Base-by-base conservation (phyloP, 148 eudicot species). In the Salicornia ramosissima region DNA sequence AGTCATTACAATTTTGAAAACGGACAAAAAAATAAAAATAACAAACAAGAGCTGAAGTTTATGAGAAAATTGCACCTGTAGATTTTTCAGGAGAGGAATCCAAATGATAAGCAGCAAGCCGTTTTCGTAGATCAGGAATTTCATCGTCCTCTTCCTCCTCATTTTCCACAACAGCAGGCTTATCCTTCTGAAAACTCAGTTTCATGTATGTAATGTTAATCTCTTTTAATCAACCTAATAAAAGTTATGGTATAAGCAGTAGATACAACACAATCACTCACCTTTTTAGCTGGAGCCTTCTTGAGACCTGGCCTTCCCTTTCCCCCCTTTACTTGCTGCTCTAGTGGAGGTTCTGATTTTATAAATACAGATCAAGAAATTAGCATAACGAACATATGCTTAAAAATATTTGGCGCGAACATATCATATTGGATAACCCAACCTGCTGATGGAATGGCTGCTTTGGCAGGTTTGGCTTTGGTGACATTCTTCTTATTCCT, bases 41-140 rank as follows among this genome's bases (percentile, higher is more conserved):
- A 8, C 5, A 36, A 36, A 36, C 40, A 36, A 36, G 40, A 36
- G 4, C 8, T 36, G 1, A 58, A 33, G 39, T 9, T 2, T 9
- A 39, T 5, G 40, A 40, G 40, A n/a, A 42, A 6, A 63, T 22
- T 39, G 12, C 15, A 93, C 98, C 90, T 42, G 87, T 88, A 3
- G 96, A 75, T 43, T 62, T 87, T 56, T 87, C 97, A 54, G 96
- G 91, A 67, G 93, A 89, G 30, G 95, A 90, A 30, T 83, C 87
- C 28, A 90, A 73, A 68, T 88, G 84, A 76, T 90, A 83, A 54
- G 88, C 90, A 45, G 96, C 98, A 25, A 90, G 85, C 19, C 96
- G 73, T 3, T 81, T 81, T 72, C 80, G 73, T 19, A 94, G 82
- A 10, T 67, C 80, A 71, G 78, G 86, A 45, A 83, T 82, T 21